Conservation (phyloP, 805 yeast genomes). For the Starmera amethionina region DNA sequence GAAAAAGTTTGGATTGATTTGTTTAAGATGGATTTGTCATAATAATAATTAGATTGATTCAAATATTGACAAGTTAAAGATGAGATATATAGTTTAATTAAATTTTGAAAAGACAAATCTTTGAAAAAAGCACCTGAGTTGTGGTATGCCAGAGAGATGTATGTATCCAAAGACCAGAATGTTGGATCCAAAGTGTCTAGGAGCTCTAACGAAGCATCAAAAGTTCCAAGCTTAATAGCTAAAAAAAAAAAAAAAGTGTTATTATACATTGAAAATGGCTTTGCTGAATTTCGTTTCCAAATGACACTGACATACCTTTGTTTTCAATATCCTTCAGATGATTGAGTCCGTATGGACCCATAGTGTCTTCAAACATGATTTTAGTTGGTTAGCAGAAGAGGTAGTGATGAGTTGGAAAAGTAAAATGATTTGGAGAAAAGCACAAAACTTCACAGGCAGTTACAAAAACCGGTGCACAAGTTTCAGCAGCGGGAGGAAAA, state of each 20-base stretch:
- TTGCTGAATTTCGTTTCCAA: too few species aligned
- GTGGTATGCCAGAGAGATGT: background rate
- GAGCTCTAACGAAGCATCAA: slow-evolving; percentile 1
- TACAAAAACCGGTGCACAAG: too few species aligned
- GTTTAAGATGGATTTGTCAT: slow-evolving; percentile 2
- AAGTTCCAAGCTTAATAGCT: background rate
- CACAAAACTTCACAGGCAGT: too few species aligned
- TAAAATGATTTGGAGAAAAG: too few species aligned
- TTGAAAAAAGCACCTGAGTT: background rate
- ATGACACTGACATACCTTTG: background rate
- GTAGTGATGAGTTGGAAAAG: too few species aligned
- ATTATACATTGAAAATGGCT: too few species aligned
- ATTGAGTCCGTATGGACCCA: too few species aligned
- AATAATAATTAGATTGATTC: slow-evolving; percentile 1
- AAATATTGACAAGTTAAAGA: slow-evolving; percentile 1
- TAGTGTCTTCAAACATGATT: too few species aligned
- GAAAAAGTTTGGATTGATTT: background rate
- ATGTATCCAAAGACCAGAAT: slow-evolving; percentile 1
- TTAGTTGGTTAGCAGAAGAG: too few species aligned
- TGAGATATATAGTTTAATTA: background rate
- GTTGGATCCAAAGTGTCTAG: slow-evolving; percentile 2
- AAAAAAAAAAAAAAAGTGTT: background rate
- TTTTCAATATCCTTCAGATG: background rate
- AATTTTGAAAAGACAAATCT: background rate
- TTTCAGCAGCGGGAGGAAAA: too few species aligned